phyloP scores from a whole-genome alignment of 106 monocot genomes.

The Dioscorea zingiberensis region DNA sequence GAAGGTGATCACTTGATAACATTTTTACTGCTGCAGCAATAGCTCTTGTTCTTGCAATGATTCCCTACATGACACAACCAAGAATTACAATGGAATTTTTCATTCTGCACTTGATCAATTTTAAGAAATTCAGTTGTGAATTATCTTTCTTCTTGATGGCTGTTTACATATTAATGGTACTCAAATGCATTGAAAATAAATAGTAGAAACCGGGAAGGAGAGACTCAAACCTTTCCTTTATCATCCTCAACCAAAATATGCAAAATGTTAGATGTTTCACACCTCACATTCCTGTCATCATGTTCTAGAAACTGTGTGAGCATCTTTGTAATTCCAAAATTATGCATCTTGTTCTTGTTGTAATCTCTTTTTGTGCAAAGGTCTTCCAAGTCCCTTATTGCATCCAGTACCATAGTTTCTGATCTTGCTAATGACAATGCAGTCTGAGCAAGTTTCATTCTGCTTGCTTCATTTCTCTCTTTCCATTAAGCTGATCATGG shows the following conservation, averaged over 20 bases:
- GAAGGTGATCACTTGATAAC: conserved; percentile 42
- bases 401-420: too few species aligned
- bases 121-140: too few species aligned
- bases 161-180: neutral
- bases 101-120: too few species aligned
- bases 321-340: conserved; percentile 40
- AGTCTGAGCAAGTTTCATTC: conserved; percentile 18
- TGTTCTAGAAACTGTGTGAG: conserved; percentile 7
- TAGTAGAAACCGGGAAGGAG: neutral
- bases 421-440: too few species aligned
- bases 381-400: too few species aligned
- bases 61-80: conserved; percentile 29
- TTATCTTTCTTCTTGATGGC: too few species aligned
- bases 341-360: conserved; percentile 18
- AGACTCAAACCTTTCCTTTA: conserved; percentile 48
- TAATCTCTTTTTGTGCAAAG: too few species aligned
- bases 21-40: conserved; percentile 36
- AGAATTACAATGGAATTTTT: neutral
- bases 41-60: conserved; percentile 30
- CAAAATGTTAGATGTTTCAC: too few species aligned
- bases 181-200: neutral
- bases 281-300: too few species aligned
- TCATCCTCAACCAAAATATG: conserved; percentile 25
- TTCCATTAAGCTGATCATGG: conserved; percentile 51
- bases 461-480: conserved; percentile 42